Conservation (phyloP, 106 monocot species). For the Cymbidium sinense region DNA sequence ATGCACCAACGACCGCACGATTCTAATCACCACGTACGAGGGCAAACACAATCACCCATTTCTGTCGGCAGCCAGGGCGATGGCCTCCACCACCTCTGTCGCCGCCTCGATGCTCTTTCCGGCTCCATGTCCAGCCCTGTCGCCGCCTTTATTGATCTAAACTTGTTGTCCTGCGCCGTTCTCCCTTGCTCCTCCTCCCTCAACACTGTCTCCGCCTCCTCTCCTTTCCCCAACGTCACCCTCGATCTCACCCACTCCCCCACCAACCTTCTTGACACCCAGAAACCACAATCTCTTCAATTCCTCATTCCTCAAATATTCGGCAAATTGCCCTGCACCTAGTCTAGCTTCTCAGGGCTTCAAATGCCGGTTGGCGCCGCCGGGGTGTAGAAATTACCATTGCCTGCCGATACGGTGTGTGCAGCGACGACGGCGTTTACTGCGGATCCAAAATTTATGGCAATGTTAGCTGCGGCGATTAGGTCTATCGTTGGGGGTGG, state of each 20-base stretch:
- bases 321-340: too few relatives aligned
- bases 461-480: constrained; percentile 58
- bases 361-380: constrained; percentile 36
- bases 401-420: constrained; percentile 39
- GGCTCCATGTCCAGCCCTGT: constrained; percentile 36
- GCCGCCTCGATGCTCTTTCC: constrained; percentile 47
- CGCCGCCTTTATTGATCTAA: constrained; percentile 26
- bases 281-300: constrained; percentile 56
- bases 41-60: constrained; percentile 64
- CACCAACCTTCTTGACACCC: constrained; percentile 30
- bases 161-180: constrained; percentile 24
- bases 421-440: constrained; percentile 62
- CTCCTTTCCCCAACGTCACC: constrained; percentile 91
- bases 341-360: constrained; percentile 62
- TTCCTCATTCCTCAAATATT: too few relatives aligned
- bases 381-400: neutral
- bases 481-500: constrained; percentile 44
- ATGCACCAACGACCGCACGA: constrained; percentile 48
- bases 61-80: constrained; percentile 50
- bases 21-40: too few relatives aligned
- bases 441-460: constrained; percentile 56
- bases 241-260: constrained; percentile 66
- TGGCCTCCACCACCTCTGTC: constrained; percentile 63
- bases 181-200: constrained; percentile 70
- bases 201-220: too few relatives aligned